Conservation (phyloP, 1,284 basidiomycete genomes). For the Mycosarcoma maydis region DNA sequence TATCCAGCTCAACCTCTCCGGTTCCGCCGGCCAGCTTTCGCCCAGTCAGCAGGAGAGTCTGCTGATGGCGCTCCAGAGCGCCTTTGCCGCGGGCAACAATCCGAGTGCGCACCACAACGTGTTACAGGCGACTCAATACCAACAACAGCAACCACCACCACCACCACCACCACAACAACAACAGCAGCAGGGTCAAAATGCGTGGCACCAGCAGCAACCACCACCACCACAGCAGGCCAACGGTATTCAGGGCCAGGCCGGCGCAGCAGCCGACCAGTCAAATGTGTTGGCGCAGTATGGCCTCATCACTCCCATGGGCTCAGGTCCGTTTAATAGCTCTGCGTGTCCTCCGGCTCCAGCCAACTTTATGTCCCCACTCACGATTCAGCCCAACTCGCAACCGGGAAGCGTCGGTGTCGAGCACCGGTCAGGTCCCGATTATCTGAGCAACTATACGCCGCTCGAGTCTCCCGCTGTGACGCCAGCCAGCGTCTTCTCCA, state of each 20-base stretch:
- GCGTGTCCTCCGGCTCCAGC: slow-evolving; percentile 29
- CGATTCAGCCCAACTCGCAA: slow-evolving; percentile 53
- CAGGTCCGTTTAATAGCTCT: slow-evolving; percentile 49
- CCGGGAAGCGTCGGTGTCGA: slow-evolving; percentile 31
- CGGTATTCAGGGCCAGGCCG: slow-evolving; percentile 5
- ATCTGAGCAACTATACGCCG: slow-evolving; percentile 46
- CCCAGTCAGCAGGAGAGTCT: slow-evolving; percentile 43
- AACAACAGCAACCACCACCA: slow-evolving; percentile 34
- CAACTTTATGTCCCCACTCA: slow-evolving; percentile 57
- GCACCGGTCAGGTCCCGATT: slow-evolving; percentile 30
- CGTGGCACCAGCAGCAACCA: slow-evolving; percentile 27
- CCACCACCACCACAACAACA: slow-evolving; percentile 8
- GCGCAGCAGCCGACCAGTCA: slow-evolving; percentile 15
- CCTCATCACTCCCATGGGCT: slow-evolving; percentile 56
- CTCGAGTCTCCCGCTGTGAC: slow-evolving; percentile 62
- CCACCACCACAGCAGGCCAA: slow-evolving; percentile 5
- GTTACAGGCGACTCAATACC: slow-evolving; percentile 26
- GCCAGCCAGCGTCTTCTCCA: slow-evolving; percentile 66
- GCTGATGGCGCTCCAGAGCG: slow-evolving; percentile 38
- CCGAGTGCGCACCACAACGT: slow-evolving; percentile 37
- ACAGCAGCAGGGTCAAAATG: slow-evolving; percentile 5
- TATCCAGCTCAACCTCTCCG: slow-evolving; percentile 19
- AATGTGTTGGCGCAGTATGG: slow-evolving; percentile 55
- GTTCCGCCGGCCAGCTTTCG: slow-evolving; percentile 30
- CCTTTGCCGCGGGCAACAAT: slow-evolving; percentile 44